Base-by-base conservation (phyloP, 768 basidiomycete genomes). In the Rossbeevera mucosa region DNA sequence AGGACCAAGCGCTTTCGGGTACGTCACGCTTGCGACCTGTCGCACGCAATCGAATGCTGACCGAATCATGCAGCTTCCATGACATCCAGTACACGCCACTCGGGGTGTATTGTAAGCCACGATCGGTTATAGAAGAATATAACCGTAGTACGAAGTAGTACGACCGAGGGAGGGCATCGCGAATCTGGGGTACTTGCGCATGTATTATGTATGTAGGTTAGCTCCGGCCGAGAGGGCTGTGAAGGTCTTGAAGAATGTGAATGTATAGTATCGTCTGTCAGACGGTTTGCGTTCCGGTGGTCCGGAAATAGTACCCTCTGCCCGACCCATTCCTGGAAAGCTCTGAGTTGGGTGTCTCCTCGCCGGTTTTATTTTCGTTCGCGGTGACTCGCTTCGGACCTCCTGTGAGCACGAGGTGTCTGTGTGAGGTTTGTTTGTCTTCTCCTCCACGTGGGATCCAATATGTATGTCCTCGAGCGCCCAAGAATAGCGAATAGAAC, bases 1-100 rank as follows among this genome's bases (percentile, higher is more conserved):
- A 1, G 82, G 78, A 1, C 80, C 81, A 0, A 50, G 62, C 14
- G 80, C 79, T 2, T 84, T 84, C 47, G 80, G 78, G 76, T 80
- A 47, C 8, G 67, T 68, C 44, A 20, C 22, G 29, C 12, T 44
- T 44, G 12, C 24, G 22, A 45, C 25, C 13, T 29, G 14, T 7
- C 24, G 7, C 18, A 46, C 29, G 42, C 25, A 4, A 46, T 24
- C 22, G n/a, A 22, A 52, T 36, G 47, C 50, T 62, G 52, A 63
- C 53, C 6, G 21, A 14, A n/a, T 13, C 41, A 11, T 18, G 13
- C 41, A 66, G 71, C 18, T 68, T 69, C 36, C 49, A 60, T 41
- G 63, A 74, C 7, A 64, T 74, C 14, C 26, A 49, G 16, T 78
- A 74, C 52, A 54, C 57, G 44, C 69, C 76, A 1, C 59, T 77